Conservation (phyloP, 306 rosid genomes). For the Cucurbita moschata region DNA sequence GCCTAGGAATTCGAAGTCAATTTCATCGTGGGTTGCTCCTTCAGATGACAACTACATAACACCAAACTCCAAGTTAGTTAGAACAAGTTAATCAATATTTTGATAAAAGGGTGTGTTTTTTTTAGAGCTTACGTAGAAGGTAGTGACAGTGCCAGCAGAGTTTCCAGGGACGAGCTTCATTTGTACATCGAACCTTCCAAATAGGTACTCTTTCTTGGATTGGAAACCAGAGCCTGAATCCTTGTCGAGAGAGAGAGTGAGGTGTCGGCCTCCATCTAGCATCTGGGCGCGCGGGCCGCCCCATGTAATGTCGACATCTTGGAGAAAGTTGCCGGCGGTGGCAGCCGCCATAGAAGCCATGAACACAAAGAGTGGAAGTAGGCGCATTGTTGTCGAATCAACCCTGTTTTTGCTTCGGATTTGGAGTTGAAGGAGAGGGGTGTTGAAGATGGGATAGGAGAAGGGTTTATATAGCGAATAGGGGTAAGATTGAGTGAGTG, state of each 20-base stretch:
- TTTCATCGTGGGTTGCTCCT: constrained; percentile 29
- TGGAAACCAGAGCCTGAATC: constrained; percentile 72
- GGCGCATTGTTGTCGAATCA: neutral
- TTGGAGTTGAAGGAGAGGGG: neutral
- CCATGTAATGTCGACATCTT: constrained; percentile 50
- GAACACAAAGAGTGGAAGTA: neutral
- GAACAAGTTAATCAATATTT: too few relatives aligned
- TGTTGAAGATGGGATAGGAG: neutral
- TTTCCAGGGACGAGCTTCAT: constrained; percentile 66
- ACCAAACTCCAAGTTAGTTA: neutral
- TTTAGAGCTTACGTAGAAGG: constrained; percentile 33
- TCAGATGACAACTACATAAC: constrained; percentile 44
- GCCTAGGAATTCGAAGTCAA: constrained; percentile 35
- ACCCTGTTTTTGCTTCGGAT: neutral
- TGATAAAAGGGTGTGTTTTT: too few relatives aligned
- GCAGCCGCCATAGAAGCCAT: constrained; percentile 8
- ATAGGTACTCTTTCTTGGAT: constrained; percentile 47
- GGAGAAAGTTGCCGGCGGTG: constrained; percentile 42
- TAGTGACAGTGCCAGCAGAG: constrained; percentile 82
- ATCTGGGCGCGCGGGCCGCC: constrained; percentile 49
- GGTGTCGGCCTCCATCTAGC: constrained; percentile 43
- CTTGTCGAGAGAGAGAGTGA: constrained; percentile 57
- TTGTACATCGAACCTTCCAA: constrained; percentile 63
- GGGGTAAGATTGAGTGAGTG: neutral
- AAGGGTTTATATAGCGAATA: constrained; percentile 3